phyloP scores from a whole-genome alignment of 805 yeast genomes.

The Starmerella sp. region DNA sequence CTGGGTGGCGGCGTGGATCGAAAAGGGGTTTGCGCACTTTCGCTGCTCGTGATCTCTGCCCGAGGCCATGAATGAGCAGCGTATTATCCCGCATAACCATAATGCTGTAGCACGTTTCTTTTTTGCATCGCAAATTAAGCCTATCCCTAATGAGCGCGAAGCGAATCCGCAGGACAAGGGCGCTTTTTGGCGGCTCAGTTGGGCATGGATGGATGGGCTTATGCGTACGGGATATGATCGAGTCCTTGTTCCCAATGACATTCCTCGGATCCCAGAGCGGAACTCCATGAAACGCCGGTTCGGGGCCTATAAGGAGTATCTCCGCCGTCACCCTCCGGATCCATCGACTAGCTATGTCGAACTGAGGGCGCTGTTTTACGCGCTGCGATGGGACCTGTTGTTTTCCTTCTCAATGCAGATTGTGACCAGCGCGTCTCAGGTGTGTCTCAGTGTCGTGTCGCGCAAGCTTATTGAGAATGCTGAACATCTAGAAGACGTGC shows the following conservation, averaged over 20 bases:
- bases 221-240: constrained; percentile 28
- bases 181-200: constrained; percentile 33
- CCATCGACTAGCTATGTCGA: constrained; percentile 10
- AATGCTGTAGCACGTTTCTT: constrained; percentile 10
- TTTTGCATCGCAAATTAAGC: constrained; percentile 13
- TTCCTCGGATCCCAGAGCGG: constrained; percentile 13
- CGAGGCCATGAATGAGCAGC: not conserved
- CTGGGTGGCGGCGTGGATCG: too few species aligned
- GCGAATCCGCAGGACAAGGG: constrained; percentile 23
- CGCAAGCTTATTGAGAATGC: constrained; percentile 14
- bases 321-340: constrained; percentile 8
- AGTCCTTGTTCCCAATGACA: constrained; percentile 18
- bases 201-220: constrained; percentile 45
- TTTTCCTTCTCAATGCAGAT: constrained; percentile 1
- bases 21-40: too few species aligned
- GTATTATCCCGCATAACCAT: constrained; percentile 15
- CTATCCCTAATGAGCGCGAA: constrained; percentile 20
- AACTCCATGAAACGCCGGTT: constrained; percentile 14
- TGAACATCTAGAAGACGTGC: constrained; percentile 8
- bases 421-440: constrained; percentile 9
- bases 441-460: constrained; percentile 16
- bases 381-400: constrained; percentile 14
- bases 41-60: too few species aligned
- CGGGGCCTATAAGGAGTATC: constrained; percentile 11
- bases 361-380: constrained; percentile 18